Evolutionary conservation across 2,329 filamentous ascomycete species (phyloP).

Genomic region (Podosphaera xanthii): DNA sequence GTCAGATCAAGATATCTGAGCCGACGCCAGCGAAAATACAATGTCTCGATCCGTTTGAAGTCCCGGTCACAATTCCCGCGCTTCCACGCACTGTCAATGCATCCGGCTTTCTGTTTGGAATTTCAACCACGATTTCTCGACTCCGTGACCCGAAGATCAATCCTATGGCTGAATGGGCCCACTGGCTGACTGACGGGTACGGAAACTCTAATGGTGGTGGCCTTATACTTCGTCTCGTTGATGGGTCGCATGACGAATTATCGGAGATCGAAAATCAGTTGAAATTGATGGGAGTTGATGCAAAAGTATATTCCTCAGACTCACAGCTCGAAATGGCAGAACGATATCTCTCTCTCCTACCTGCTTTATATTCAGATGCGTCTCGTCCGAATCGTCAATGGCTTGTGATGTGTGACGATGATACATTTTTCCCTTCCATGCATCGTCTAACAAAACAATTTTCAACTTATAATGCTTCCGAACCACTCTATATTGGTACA

Average conservation of each 20-base stretch:
- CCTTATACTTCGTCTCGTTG: conserved; percentile 29
- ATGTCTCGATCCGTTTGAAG: conserved; percentile 26
- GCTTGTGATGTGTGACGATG: conserved; percentile 17
- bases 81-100: conserved; percentile 28
- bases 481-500: conserved; percentile 15
- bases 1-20: conserved; percentile 24
- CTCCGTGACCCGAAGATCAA: conserved; percentile 28
- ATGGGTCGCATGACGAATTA: conserved; percentile 28
- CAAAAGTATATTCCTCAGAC: conserved; percentile 32
- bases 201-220: conserved; percentile 33
- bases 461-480: conserved; percentile 8
- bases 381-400: conserved; percentile 23
- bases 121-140: conserved; percentile 33
- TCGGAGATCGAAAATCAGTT: conserved; percentile 25
- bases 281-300: conserved; percentile 27
- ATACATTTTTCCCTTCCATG: conserved; percentile 15
- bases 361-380: conserved; percentile 29
- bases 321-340: conserved; percentile 32
- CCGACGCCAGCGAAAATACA: conserved; percentile 17
- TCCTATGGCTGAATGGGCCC: conserved; percentile 34
- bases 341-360: conserved; percentile 31
- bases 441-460: conserved; percentile 12
- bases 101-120: conserved; percentile 34
- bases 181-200: conserved; percentile 33
- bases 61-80: conserved; percentile 27